phyloP scores from a whole-genome alignment of 2,329 filamentous ascomycete genomes.

The Diplodia scrobiculata region DNA sequence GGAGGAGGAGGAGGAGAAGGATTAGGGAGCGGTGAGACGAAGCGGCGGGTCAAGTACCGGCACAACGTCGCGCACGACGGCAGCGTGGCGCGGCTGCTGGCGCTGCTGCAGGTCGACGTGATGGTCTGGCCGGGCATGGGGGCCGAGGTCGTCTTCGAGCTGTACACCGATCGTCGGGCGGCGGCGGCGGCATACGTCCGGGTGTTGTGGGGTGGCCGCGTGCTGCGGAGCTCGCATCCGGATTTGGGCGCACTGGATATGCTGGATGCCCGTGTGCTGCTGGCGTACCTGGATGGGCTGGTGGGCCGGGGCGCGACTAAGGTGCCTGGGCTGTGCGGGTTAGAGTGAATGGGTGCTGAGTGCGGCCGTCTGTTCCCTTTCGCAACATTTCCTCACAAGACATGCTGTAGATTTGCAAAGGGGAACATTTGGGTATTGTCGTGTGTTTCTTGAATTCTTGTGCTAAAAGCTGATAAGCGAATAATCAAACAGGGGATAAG shows the following conservation, averaged over 20 bases:
- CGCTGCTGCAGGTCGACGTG: constrained; percentile 68
- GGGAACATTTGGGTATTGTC: too few relatives aligned
- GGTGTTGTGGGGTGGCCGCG: constrained; percentile 70
- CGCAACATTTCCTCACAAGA: not conserved
- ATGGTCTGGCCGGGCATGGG: constrained; percentile 91
- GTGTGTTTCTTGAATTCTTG: too few relatives aligned
- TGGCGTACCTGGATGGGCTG: constrained; percentile 72
- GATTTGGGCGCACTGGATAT: constrained; percentile 69
- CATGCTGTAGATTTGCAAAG: not conserved
- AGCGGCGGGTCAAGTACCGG: constrained; percentile 56
- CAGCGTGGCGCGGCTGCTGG: constrained; percentile 66
- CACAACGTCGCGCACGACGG: constrained; percentile 85
- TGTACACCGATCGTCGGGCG: constrained; percentile 51
- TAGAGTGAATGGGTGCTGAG: not conserved
- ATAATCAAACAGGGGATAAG: not conserved
- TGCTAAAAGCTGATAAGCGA: too few relatives aligned
- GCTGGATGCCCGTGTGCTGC: constrained; percentile 64
- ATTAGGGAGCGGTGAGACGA: too few relatives aligned
- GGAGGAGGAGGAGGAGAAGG: too few relatives aligned
- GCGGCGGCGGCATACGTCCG: constrained; percentile 54
- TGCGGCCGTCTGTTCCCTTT: too few relatives aligned
- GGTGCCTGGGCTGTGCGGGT: constrained; percentile 37
- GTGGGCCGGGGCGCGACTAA: constrained; percentile 57
- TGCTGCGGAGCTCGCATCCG: constrained; percentile 68
- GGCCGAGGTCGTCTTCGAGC: constrained; percentile 73